These are phyloP conservation scores for Phaeosphaeriaceae sp. DNA, from an alignment of 2,329 filamentous ascomycete genomes.

Conservation along the genomic window DNA sequence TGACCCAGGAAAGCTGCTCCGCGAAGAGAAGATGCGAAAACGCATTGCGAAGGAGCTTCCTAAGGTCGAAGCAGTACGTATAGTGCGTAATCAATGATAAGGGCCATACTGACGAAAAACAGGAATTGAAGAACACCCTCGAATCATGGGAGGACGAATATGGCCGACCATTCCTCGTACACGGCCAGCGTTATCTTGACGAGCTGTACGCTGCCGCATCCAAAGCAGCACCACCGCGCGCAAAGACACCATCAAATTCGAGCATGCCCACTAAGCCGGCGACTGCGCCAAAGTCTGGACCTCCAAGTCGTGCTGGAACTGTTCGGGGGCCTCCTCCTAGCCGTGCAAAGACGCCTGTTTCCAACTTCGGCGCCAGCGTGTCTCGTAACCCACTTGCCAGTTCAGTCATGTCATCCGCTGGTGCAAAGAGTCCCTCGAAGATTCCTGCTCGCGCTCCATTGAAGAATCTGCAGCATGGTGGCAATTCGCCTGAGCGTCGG, in stretches of 20 bases:
- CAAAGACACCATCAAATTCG: slow-evolving; percentile 74
- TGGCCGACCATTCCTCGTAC: slow-evolving; percentile 89
- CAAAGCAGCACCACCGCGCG: slow-evolving; percentile 67
- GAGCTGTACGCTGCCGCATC: slow-evolving; percentile 72
- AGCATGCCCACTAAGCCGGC: slow-evolving; percentile 39
- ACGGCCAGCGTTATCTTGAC: slow-evolving; percentile 90
- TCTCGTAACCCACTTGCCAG: slow-evolving; percentile 46
- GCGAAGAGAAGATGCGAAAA: slow-evolving; percentile 99
- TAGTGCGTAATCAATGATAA: background rate
- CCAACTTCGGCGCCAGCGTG: slow-evolving; percentile 44
- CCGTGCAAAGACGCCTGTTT: slow-evolving; percentile 53
- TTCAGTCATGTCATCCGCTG: slow-evolving; percentile 43
- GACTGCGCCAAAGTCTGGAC: slow-evolving; percentile 36
- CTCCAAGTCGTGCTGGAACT: slow-evolving; percentile 47
- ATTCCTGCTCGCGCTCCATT: slow-evolving; percentile 75
- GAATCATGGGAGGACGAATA: slow-evolving; percentile 94
- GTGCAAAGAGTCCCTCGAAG: slow-evolving; percentile 66
- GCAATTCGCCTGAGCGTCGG: slow-evolving; percentile 80
- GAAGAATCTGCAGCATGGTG: slow-evolving; percentile 71
- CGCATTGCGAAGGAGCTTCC: slow-evolving; percentile 94
- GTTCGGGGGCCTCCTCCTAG: slow-evolving; percentile 51
- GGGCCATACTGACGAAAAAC: slow-evolving; percentile 1
- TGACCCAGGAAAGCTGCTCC: slow-evolving; percentile 89
- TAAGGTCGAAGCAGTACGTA: slow-evolving; percentile 73
- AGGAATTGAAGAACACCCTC: slow-evolving; percentile 77